Evolutionary conservation across 108 stramenopile genomes (phyloP).

Genomic region (Discostella stelligeroides): DNA sequence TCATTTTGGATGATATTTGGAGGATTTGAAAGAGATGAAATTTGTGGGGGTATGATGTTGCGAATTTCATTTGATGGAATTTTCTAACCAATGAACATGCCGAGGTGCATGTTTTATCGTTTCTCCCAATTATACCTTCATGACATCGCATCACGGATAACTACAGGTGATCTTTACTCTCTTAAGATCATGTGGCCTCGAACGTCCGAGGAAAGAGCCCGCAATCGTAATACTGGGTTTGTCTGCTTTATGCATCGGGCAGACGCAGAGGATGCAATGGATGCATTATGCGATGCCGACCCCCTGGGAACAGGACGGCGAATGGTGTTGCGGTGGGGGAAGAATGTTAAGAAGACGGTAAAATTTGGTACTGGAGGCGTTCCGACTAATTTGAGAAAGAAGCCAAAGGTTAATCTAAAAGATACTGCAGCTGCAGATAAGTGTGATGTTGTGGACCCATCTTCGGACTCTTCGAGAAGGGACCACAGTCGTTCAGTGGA

Average conservation of each 20-base stretch:
- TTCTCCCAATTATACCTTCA: conserved; percentile 9
- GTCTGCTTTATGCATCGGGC: conserved; percentile 84
- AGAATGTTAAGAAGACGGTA: conserved; percentile 71
- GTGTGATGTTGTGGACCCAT: neutral
- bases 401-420: conserved; percentile 17
- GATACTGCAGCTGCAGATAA: neutral
- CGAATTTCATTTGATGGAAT: neutral
- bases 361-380: conserved; percentile 56
- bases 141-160: neutral
- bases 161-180: conserved; percentile 53
- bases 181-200: conserved; percentile 97
- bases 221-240: conserved; percentile 89
- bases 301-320: conserved; percentile 69
- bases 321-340: conserved; percentile 77
- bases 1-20: neutral
- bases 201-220: conserved; percentile 77
- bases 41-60: neutral
- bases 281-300: conserved; percentile 78
- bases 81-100: conserved; percentile 16
- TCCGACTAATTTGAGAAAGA: conserved; percentile 43
- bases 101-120: conserved; percentile 10
- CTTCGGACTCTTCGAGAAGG: neutral
- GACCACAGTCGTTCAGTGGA: neutral
- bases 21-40: neutral
- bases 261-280: conserved; percentile 91